Evolutionary conservation across 768 basidiomycete species (phyloP).

Genomic region (Cytidiella melzeri): DNA sequence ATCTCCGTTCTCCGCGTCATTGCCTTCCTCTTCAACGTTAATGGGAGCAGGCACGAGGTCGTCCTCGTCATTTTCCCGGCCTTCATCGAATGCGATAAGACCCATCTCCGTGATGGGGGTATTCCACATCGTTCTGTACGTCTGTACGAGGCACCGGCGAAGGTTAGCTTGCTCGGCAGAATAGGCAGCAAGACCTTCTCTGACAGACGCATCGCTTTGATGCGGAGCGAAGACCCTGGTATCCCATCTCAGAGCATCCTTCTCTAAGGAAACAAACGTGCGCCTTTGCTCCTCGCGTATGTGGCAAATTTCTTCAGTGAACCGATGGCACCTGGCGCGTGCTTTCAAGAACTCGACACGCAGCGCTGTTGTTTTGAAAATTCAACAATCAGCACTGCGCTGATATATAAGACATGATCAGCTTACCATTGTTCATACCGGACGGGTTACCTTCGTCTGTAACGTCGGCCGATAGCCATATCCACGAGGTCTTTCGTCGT

Average conservation of each 20-base stretch:
- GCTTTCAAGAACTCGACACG: neutral
- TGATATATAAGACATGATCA: neutral
- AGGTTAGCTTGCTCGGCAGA: neutral
- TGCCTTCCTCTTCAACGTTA: neutral
- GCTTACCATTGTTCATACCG: neutral
- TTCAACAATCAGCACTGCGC: neutral
- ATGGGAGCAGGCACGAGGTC: neutral
- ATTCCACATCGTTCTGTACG: neutral
- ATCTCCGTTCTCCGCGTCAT: neutral
- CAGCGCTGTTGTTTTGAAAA: neutral
- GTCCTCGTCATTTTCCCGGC: neutral
- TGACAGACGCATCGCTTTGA: neutral
- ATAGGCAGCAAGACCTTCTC: slow-evolving; percentile 1
- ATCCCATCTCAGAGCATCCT: neutral
- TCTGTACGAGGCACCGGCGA: neutral
- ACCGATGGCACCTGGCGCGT: neutral
- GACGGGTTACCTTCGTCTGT: neutral
- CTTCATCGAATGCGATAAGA: neutral
- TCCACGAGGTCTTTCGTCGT: neutral
- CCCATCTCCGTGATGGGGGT: neutral
- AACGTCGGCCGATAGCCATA: neutral
- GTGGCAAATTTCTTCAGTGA: neutral
- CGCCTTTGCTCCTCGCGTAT: slow-evolving; percentile 1
- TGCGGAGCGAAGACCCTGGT: neutral
- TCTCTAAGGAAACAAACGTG: neutral